Evolutionary conservation across 495 filamentous ascomycete genomes (phyloP).

Genomic region (Trichoderma virens): DNA sequence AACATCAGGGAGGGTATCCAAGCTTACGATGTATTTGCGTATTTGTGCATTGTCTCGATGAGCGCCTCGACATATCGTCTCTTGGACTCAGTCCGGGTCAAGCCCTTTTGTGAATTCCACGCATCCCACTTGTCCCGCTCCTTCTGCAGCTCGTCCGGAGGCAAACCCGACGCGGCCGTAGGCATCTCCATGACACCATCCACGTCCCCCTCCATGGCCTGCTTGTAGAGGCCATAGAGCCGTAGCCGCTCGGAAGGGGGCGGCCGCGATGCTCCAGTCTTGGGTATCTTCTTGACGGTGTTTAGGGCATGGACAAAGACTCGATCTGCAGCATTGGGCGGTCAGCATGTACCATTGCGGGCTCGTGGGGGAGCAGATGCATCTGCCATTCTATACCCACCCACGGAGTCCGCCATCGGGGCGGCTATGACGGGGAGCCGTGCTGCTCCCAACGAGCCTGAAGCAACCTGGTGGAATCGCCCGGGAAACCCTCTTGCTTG

Average conservation of each 20-base stretch:
- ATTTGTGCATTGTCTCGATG: slow-evolving; percentile 93
- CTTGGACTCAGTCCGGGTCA: slow-evolving; percentile 88
- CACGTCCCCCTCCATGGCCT: slow-evolving; percentile 97
- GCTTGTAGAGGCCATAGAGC: slow-evolving; percentile 97
- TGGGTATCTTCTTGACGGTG: slow-evolving; percentile 94
- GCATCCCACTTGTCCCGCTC: slow-evolving; percentile 74
- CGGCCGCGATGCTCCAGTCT: slow-evolving; percentile 80
- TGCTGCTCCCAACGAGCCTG: neutral
- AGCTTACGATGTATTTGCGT: slow-evolving; percentile 66
- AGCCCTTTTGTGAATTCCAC: slow-evolving; percentile 76
- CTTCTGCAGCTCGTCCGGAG: slow-evolving; percentile 39
- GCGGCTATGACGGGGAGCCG: slow-evolving; percentile 2
- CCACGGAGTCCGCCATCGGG: slow-evolving; percentile 44
- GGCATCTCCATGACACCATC: slow-evolving; percentile 86
- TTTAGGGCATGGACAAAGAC: slow-evolving; percentile 98
- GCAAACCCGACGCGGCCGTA: slow-evolving; percentile 25
- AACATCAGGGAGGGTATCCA: neutral
- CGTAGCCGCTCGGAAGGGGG: slow-evolving; percentile 77
- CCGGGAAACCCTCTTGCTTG: too few relatives aligned
- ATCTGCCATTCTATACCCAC: slow-evolving; percentile 26
- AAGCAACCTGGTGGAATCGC: neutral
- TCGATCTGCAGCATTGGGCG: slow-evolving; percentile 53
- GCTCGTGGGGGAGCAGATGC: slow-evolving; percentile 12
- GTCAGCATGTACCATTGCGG: slow-evolving; percentile 16
- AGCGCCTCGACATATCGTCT: slow-evolving; percentile 84